Evolutionary conservation across 192 early-diverging fungal species (phyloP).

Genomic region (Podochytrium sp.): DNA sequence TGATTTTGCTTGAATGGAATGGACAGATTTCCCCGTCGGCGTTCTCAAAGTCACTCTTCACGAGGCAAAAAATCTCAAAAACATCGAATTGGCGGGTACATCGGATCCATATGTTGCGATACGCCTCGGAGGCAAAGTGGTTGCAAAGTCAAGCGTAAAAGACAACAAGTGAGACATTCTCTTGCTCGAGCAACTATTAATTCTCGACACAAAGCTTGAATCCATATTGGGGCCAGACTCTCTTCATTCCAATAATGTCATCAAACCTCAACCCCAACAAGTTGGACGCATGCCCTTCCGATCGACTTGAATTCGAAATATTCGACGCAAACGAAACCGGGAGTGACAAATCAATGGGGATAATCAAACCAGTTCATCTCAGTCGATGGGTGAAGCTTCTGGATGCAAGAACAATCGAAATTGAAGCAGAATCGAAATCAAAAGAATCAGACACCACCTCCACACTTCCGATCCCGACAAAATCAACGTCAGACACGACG

Average conservation of each 20-base stretch:
- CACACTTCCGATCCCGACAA: not conserved
- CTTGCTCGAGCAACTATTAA: no score
- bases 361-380: slow-evolving; percentile 41
- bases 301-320: slow-evolving; percentile 78
- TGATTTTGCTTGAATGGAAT: not conserved
- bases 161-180: slow-evolving; percentile 56
- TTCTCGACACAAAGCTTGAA: slow-evolving; percentile 54
- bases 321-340: slow-evolving; percentile 77
- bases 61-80: slow-evolving; percentile 81
- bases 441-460: not conserved
- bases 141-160: slow-evolving; percentile 65
- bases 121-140: slow-evolving; percentile 72
- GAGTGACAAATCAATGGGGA: slow-evolving; percentile 74
- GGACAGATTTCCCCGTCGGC: slow-evolving; percentile 75
- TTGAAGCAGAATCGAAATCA: not conserved
- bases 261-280: slow-evolving; percentile 31
- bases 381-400: slow-evolving; percentile 53
- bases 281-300: slow-evolving; percentile 32
- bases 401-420: not conserved
- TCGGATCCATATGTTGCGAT: slow-evolving; percentile 88
- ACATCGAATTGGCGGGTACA: slow-evolving; percentile 84
- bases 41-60: slow-evolving; percentile 81
- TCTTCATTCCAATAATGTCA: slow-evolving; percentile 75
- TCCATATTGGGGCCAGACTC: slow-evolving; percentile 87
- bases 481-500: not conserved